phyloP scores from a whole-genome alignment of 345 rosid genomes.

The Leavenworthia alabamica region DNA sequence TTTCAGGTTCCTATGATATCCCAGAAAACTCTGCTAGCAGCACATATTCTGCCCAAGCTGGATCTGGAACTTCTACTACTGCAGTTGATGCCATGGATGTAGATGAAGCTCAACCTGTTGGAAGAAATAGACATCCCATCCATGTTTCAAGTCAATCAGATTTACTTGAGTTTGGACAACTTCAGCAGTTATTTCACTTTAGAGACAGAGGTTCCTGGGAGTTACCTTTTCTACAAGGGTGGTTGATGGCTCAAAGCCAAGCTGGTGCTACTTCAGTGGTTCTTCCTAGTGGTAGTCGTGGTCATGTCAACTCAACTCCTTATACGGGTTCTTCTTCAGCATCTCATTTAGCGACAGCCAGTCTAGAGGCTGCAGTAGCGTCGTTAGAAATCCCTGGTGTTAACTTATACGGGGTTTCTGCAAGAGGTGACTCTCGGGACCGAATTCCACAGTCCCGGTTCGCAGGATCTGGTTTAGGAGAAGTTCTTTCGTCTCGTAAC shows the following conservation, averaged over 20 bases:
- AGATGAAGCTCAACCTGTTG: slow-evolving; percentile 50
- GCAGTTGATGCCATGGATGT: slow-evolving; percentile 53
- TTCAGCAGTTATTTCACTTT: slow-evolving; percentile 45
- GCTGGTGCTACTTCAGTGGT: slow-evolving; percentile 41
- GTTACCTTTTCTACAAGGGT: slow-evolving; percentile 67
- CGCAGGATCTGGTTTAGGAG: slow-evolving; percentile 41
- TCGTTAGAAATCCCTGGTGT: slow-evolving; percentile 47
- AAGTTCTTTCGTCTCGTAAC: slow-evolving; percentile 31
- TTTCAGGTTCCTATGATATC: slow-evolving; percentile 33
- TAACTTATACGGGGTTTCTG: slow-evolving; percentile 41
- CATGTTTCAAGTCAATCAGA: slow-evolving; percentile 27
- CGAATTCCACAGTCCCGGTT: slow-evolving; percentile 38
- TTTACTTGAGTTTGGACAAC: slow-evolving; percentile 42
- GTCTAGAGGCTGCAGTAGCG: slow-evolving; percentile 46
- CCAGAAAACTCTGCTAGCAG: slow-evolving; percentile 26
- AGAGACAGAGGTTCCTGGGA: slow-evolving; percentile 63
- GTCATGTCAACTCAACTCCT: slow-evolving; percentile 35
- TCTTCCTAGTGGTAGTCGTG: slow-evolving; percentile 37
- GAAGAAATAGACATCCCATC: slow-evolving; percentile 29
- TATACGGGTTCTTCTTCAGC: slow-evolving; percentile 33
- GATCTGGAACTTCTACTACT: slow-evolving; percentile 33
- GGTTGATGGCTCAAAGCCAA: slow-evolving; percentile 72
- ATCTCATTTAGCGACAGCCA: slow-evolving; percentile 32
- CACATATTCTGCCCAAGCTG: slow-evolving; percentile 30
- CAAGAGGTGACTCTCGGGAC: slow-evolving; percentile 39